These are phyloP conservation scores for Hysterium pulicare DNA, from an alignment of 2,329 filamentous ascomycete genomes.

Conservation along the genomic window DNA sequence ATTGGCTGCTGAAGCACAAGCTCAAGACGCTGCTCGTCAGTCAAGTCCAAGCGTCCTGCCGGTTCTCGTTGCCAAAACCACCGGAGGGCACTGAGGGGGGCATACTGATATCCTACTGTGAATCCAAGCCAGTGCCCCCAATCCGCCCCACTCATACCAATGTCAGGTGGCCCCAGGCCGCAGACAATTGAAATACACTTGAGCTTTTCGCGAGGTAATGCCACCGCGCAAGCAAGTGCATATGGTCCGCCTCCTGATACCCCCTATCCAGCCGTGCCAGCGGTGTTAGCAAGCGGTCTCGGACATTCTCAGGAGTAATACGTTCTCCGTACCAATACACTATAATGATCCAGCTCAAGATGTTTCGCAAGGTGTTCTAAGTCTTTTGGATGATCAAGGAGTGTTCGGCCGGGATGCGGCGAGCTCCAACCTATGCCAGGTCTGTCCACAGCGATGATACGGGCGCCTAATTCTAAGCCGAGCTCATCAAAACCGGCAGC, in stretches of 20 bases:
- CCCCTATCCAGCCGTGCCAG: constrained; percentile 15
- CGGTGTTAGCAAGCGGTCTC: constrained; percentile 6
- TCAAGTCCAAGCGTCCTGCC: constrained; percentile 27
- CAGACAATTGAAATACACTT: constrained; percentile 24
- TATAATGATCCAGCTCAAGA: constrained; percentile 18
- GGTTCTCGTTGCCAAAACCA: constrained; percentile 24
- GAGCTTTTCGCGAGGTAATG: constrained; percentile 18
- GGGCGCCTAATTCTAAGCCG: constrained; percentile 17
- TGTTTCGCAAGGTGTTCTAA: constrained; percentile 18
- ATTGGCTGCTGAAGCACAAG: constrained; percentile 12
- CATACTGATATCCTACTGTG: constrained; percentile 26
- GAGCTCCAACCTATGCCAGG: constrained; percentile 28
- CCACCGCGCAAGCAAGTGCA: constrained; percentile 26
- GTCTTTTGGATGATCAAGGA: constrained; percentile 23
- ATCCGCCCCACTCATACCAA: constrained; percentile 29
- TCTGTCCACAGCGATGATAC: constrained; percentile 26
- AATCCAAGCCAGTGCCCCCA: constrained; percentile 25
- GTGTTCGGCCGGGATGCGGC: constrained; percentile 14
- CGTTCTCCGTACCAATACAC: constrained; percentile 19
- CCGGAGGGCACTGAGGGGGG: constrained; percentile 13
- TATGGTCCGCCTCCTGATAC: constrained; percentile 33
- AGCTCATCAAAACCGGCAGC: constrained; percentile 20
- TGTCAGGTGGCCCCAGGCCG: constrained; percentile 34
- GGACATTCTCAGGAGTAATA: not conserved
- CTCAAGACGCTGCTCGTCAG: constrained; percentile 28